Base-by-base conservation (phyloP, 352 stramenopile species). In the Thraustotheca clavata region DNA sequence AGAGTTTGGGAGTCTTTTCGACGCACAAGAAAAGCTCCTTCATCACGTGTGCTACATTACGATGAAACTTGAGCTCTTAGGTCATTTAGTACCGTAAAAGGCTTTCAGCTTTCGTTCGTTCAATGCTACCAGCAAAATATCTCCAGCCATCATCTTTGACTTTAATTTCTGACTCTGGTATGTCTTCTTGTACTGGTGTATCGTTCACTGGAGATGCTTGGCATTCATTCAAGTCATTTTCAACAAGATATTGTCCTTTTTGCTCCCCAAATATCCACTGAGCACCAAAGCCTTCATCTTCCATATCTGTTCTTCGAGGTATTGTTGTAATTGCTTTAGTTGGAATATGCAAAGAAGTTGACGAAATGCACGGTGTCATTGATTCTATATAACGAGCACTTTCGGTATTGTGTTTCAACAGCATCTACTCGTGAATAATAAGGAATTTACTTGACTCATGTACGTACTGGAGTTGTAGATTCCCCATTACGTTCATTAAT, bases 111-210 rank as follows among this genome's bases (percentile, higher is more conserved):
- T 78, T 77, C 18, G 65, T 62, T 41, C 84, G 84, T 38, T 68
- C 87, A 48, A 94, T 90, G 57, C 77, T 91, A 3, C 84, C 84
- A 32, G 82, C 82, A 38, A 91, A 91, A 67, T 89, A 94, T 32
- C 71, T 67, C 84, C 84, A 94, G 27, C 76, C 79, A 20, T 87
- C 74, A 32, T 83, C 65, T 43, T 91, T 80, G 47, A 84, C 77
- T 49, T 69, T 69, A 39, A 73, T 70, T 4, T 49, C 62, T 39
- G 68, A 76, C 39, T 83, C 73, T 22, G 70, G 62, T 69, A 77
- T 60, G 67, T 62, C 49, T 39, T 77, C 60, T 33, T 55, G 68
- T 33, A 68, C 62, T 54, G 59, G 55, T 22, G 55, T 31, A 20
- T 77, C 26, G 11, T 66, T 49, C 3, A 49, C 50, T 3, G 43